Base-by-base conservation (phyloP, 1,139 yeast species). In the Fermentozyma sake region DNA sequence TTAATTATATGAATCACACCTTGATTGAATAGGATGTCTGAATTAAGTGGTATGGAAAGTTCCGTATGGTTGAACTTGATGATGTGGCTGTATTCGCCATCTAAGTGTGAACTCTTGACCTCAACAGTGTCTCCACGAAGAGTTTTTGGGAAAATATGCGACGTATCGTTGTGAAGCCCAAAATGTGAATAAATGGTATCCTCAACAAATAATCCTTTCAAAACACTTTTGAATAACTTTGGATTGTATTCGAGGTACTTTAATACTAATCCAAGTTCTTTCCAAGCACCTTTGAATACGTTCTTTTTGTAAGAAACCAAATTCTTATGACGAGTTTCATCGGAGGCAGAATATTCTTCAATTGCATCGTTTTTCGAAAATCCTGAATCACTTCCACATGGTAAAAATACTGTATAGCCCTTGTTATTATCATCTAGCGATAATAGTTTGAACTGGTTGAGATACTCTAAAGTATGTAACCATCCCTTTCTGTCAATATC, bases 1-100 rank as follows among this genome's bases (percentile, higher is more conserved):
- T 67, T 58, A 5, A 83, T 59, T 2, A 89, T 76, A 48, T 87
- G 97, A 2, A 85, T 73, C 0, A 89, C 96, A 1, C 97, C 98
- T 46, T 82, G 80, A 36, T 74, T 77, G 50, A 84, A 89, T 11
- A 91, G 50, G 6, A 86, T 68, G 49, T 91, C 96, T 2, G 76
- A 62, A 34, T 75, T 68, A 27, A 66, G 61, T 0, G 65, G 62
- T 3, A 66, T 32, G 8, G 52, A 35, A 8, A 64, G 27, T 6
- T 34, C 28, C 2, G 66, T 55, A 20, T 43, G 39, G 37, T 63
- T 60, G 32, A 41, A 57, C 20, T 13, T 38, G 24, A 44, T 59
- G 23, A 55, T 43, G 21, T 55, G 55, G 28, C 50, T 50, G 3
- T 42, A 38, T 2, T 63, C 35, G 1, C 27, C 58, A 16, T 57